Evolutionary conservation across 352 stramenopile genomes (phyloP).

Genomic region (Globisporangium viniferum): DNA sequence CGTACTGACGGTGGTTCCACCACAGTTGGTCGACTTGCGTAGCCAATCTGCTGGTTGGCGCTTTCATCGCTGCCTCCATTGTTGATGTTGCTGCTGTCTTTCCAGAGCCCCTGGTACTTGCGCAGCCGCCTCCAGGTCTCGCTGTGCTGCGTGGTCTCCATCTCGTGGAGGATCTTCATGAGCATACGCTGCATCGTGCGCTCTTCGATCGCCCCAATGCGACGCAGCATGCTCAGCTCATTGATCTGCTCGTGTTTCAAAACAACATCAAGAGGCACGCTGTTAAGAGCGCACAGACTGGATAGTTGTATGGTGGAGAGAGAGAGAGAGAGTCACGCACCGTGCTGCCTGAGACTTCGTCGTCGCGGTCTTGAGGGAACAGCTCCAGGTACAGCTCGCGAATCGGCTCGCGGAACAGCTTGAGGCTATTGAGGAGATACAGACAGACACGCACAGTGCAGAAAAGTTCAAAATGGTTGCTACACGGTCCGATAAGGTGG

Average conservation of each 20-base stretch:
- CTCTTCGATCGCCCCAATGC: constrained; percentile 58
- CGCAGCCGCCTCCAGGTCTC: constrained; percentile 48
- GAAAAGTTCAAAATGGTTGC: not conserved
- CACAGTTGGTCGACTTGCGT: not conserved
- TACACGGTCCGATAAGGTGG: not conserved
- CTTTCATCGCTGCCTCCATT: not conserved
- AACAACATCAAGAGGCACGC: not conserved
- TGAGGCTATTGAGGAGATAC: constrained; percentile 25
- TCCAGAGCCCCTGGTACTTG: constrained; percentile 38
- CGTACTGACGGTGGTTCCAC: constrained; percentile 29
- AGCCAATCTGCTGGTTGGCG: not conserved
- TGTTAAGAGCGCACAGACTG: not conserved
- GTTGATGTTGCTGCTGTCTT: not conserved
- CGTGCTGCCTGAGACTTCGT: constrained; percentile 39
- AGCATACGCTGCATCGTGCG: constrained; percentile 65
- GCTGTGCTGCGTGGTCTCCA: constrained; percentile 24
- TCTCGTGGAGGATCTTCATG: constrained; percentile 52
- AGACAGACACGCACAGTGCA: not conserved
- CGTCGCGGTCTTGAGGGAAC: constrained; percentile 35
- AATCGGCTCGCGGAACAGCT: constrained; percentile 50
- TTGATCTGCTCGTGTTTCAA: constrained; percentile 18
- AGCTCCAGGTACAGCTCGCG: constrained; percentile 51
- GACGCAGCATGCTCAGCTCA: constrained; percentile 39
- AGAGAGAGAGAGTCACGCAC: constrained; percentile 16
- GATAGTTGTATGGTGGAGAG: no score